phyloP scores from a whole-genome alignment of 1,139 yeast species.

The Geotrichum reessii region DNA sequence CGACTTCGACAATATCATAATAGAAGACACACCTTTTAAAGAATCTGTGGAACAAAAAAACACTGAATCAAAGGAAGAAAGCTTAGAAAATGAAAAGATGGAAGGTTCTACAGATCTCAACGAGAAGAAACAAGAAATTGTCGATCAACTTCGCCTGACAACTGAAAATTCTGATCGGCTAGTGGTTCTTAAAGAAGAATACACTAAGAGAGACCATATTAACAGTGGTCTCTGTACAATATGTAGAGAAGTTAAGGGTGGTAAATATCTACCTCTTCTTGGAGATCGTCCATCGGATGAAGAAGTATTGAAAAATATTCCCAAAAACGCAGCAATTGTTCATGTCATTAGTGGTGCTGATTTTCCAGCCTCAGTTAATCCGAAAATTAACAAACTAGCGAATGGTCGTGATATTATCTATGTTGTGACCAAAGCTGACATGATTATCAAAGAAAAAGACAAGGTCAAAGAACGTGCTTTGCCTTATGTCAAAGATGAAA shows the following conservation, averaged over 20 bases:
- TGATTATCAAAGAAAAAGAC: slow-evolving; percentile 40
- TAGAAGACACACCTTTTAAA: background rate
- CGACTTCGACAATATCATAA: background rate
- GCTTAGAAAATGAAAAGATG: background rate
- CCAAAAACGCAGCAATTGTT: slow-evolving; percentile 47
- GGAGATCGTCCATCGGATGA: slow-evolving; percentile 22
- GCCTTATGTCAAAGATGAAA: slow-evolving; percentile 44
- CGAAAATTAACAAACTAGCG: slow-evolving; percentile 38
- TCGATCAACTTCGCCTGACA: slow-evolving; percentile 6
- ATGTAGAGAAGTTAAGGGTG: slow-evolving; percentile 18
- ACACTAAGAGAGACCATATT: slow-evolving; percentile 16
- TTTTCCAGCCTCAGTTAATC: slow-evolving; percentile 57
- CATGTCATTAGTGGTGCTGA: slow-evolving; percentile 62
- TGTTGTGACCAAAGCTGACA: slow-evolving; percentile 56
- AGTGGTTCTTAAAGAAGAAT: background rate
- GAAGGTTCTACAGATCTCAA: background rate
- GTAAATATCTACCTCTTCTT: slow-evolving; percentile 2
- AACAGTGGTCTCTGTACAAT: slow-evolving; percentile 19
- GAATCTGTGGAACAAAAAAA: background rate
- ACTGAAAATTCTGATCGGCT: slow-evolving; percentile 3
- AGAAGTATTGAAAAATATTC: slow-evolving; percentile 40
- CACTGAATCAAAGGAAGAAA: background rate
- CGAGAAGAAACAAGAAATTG: background rate
- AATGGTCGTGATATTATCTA: slow-evolving; percentile 42
- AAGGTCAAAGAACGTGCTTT: slow-evolving; percentile 39